phyloP scores from a whole-genome alignment of 2,329 filamentous ascomycete species.

The Penicillium sp. region DNA sequence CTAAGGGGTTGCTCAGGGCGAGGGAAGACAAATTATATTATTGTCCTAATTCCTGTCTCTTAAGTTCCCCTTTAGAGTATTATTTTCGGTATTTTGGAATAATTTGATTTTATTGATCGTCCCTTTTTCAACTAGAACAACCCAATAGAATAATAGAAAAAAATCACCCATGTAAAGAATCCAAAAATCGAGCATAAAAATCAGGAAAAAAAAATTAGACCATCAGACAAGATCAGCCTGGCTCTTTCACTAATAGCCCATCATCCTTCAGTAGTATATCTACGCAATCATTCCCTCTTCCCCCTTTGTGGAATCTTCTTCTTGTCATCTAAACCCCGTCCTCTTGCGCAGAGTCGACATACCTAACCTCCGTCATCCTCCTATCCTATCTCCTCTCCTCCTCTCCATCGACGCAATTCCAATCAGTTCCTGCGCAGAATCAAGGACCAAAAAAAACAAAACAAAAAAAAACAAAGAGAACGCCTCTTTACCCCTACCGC shows the following conservation, averaged over 20 bases:
- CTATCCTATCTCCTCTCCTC: conserved; percentile 5
- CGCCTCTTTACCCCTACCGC: conserved; percentile 19
- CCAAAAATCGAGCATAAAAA: not conserved
- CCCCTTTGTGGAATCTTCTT: conserved; percentile 29
- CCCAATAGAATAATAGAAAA: not conserved
- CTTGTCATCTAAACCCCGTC: conserved; percentile 18
- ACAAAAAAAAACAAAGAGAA: not conserved
- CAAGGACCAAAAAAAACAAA: not conserved
- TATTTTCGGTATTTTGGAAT: conserved; percentile 18
- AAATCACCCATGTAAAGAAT: not conserved
- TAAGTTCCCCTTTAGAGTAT: conserved; percentile 8
- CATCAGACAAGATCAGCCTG: conserved; percentile 14
- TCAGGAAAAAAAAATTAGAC: conserved; percentile 9
- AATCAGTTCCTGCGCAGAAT: conserved; percentile 1
- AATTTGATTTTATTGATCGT: conserved; percentile 13
- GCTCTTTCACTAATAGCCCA: conserved; percentile 2
- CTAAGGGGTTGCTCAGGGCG: no score
- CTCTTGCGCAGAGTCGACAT: not conserved
- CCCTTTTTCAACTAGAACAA: not conserved
- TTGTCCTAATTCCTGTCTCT: conserved; percentile 10
- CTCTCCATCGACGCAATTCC: conserved; percentile 1
- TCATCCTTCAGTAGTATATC: conserved; percentile 32
- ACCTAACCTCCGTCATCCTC: conserved; percentile 12
- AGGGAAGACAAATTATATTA: not conserved
- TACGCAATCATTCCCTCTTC: conserved; percentile 36